Evolutionary conservation across 805 yeast genomes (phyloP), one percentile per base, ranked within the genome.

Genomic region (Cyberlindnera mycetangii): DNA sequence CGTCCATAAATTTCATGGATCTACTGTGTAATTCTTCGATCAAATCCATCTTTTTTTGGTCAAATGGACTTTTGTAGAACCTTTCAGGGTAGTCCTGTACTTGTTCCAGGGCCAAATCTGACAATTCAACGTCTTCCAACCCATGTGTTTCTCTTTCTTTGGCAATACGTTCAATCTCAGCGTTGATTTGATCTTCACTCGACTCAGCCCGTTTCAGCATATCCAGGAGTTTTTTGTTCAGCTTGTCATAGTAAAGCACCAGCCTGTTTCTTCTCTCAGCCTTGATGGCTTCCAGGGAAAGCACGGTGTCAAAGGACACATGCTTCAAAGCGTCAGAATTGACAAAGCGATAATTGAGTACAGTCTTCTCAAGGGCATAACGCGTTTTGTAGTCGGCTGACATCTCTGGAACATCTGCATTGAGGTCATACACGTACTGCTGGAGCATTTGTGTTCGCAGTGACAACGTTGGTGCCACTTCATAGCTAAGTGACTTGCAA

Each of bases 401-500:
- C 8, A 32, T 45, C 46, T 15, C 25, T 1, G 36, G 16, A 1
- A 43, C 21, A 1, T 36, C 39, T 5, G 30, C 32, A 41, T 58
- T 49, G 9, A 58, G 30, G 40, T 57, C 61, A 37, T 49, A 38
- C 1, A 59, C 22, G 24, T 47, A 44, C 9, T 41, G 50, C 11
- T 41, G 31, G 2, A 67, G 19, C 54, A 65, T 44, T 4, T 38
- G 19, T 1, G 36, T 19, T 10, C 51, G 50, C 7, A 66, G 45
- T 2, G 55, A 53, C 5, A 43, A 48, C 3, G 64, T 51, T 14
- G 72, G 61, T 9, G 58, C 44, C 9, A 60, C 55, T 14, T 50
- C 52, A 7, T 20, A 22, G 32, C 62, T 49, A 10, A 75, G 48
- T 15, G 43, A 39, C 35, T 53, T 61, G 45, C 67, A 68, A 1